Evolutionary conservation across 805 yeast species (phyloP), one percentile per base, ranked within the genome.

Genomic region (Peterozyma toletana): DNA sequence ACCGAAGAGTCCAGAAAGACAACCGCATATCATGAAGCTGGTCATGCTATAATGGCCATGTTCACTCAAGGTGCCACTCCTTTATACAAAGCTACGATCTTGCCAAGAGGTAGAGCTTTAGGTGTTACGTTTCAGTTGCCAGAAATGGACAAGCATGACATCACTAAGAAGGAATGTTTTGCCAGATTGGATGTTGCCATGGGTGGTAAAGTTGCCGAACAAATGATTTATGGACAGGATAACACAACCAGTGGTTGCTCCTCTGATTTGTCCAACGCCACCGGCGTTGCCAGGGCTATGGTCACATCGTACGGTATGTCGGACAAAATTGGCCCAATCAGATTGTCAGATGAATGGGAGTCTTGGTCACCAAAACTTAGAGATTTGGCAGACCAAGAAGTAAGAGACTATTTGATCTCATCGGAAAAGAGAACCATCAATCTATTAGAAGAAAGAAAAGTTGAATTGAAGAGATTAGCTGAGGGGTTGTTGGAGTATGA

Each of bases 141-240:
- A 3, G 98, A 93, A 61, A 88, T 90, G 91, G 99, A 93, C 67
- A 91, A 93, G 68, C 89, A 86, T 48, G 98, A 91, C 58, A 85
- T 86, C 64, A 88, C 96, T 30, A 85, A 78, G 60, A 78, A 74
- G 48, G 98, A 93, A 65, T 86, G 96, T 61, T 72, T 83, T 50
- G 96, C 98, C 0, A 73, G 95, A 50, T 66, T 93, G 52, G 99
- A 93, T 62, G 99, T 93, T 40, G 89, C 96, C 61, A 93, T 93
- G 99, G 99, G 99, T 48, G 99, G 99, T 50, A 90, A 90, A 62
- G 81, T 89, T 46, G 99, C 99, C 30, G 99, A 93, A 69, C 97
- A 91, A 60, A 70, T 87, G 72, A 74, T 86, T 40, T 86, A 87
- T 58, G 99, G 99, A 2, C 75, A 81, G 38, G 96, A 87, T 44